Evolutionary conservation across 1,284 basidiomycete genomes (phyloP), one percentile per base, ranked within the genome.

Genomic region (Neolentinus lepideus): DNA sequence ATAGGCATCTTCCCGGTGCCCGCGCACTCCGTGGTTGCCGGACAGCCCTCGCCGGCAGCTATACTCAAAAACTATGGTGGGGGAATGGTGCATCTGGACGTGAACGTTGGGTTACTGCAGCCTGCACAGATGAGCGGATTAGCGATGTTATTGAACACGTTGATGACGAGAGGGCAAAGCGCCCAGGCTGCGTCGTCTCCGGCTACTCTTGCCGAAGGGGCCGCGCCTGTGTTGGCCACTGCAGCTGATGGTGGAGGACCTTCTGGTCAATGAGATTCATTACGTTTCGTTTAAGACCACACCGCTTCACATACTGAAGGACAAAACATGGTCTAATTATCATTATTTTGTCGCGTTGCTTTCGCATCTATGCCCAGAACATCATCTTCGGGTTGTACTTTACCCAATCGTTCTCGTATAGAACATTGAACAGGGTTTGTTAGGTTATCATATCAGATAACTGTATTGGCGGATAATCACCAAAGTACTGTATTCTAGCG

Each of bases 1-100:
- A 74, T 90, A 22, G 88, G 88, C 12, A 90, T 91, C 61, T 71
- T 83, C 8, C 88, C 88, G n/a, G 75, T 89, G 21, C 78, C 84
- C 1, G 76, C 76, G n/a, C 65, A 76, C 11, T 76, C 81, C 2
- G 64, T 84, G n/a, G 75, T 78, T 3, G 69, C 79, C 12, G 80
- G 77, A 14, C 79, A 84, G 60, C 75, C 80, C 22, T 81, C 81
- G 61, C 84, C 87, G 2, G 76, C 85, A 16, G 88, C 86, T 25
- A 77, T 90, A 22, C 72, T 90, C 52, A 79, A 82, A 56, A 82
- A 84, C 24, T 81, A 84, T 1, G 83, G 87, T 63, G 88, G 87
- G 12, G 77, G 78, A 25, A 81, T 84, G 75, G 68, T 90, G 58
- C 85, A 77, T 63, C 70, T 90, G 56, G 88, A 90, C 60, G 86